Evolutionary conservation across 345 rosid species (phyloP).

Genomic region (Passiflora organensis): DNA sequence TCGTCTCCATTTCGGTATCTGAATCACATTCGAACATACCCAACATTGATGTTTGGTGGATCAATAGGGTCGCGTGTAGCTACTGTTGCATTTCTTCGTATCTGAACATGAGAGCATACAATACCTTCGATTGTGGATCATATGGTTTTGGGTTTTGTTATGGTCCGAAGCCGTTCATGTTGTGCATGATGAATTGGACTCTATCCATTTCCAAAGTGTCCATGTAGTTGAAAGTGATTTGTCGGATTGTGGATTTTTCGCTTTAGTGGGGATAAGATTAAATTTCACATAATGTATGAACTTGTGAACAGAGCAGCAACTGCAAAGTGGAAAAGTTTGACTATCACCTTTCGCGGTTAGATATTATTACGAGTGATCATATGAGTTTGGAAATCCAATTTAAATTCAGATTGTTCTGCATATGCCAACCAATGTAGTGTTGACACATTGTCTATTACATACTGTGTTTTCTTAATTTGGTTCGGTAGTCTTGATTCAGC

Average conservation of each 20-base stretch:
- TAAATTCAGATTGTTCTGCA: too few species aligned
- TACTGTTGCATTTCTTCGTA: conserved; percentile 78
- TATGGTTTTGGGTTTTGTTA: neutral
- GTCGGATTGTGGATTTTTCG: neutral
- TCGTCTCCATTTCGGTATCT: conserved; percentile 52
- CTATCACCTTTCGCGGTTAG: too few species aligned
- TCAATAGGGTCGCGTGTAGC: conserved; percentile 85
- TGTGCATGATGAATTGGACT: too few species aligned
- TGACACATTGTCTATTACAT: too few species aligned
- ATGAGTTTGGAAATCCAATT: too few species aligned
- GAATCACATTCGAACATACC: conserved; percentile 77
- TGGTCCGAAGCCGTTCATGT: neutral
- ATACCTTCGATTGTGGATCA: neutral
- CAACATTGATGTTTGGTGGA: conserved; percentile 87
- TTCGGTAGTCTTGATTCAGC: too few species aligned
- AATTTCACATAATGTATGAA: neutral
- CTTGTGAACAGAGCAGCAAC: neutral
- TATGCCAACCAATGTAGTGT: too few species aligned
- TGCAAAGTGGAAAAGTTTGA: neutral
- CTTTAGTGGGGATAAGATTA: conserved; percentile 1
- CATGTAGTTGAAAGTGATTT: neutral
- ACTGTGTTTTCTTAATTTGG: too few species aligned
- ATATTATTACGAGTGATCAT: too few species aligned
- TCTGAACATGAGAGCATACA: conserved; percentile 26
- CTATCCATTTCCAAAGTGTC: too few species aligned